These are phyloP conservation scores for Trametes coccinea DNA, from an alignment of 768 basidiomycete genomes.

Conservation along the genomic window DNA sequence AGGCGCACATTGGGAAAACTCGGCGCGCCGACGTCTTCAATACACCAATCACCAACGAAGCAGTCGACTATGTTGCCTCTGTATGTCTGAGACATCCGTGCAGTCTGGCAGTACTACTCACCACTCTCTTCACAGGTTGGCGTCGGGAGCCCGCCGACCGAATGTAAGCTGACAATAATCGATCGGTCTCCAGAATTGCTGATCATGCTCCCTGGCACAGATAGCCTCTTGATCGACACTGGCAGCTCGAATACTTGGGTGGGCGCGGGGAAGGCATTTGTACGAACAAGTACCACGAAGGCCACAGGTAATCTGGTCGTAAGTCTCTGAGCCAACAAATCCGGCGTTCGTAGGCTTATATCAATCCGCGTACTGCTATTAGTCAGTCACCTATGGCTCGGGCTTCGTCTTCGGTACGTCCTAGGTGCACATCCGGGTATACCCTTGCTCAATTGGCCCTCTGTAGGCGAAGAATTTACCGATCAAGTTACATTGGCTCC, in stretches of 20 bases:
- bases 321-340: slow-evolving; percentile 7
- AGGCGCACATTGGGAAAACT: background rate
- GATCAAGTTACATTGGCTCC: slow-evolving; percentile 46
- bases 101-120: too few relatives aligned
- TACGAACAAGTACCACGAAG: slow-evolving; percentile 42
- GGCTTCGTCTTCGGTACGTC: slow-evolving; percentile 46
- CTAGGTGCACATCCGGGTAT: too few relatives aligned
- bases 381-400: slow-evolving; percentile 55
- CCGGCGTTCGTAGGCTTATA: too few relatives aligned
- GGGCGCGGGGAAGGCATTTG: slow-evolving; percentile 48
- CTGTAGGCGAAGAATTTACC: slow-evolving; percentile 25
- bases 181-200: too few relatives aligned
- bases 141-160: slow-evolving; percentile 48
- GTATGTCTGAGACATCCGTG: slow-evolving; percentile 4
- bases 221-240: slow-evolving; percentile 56
- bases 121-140: slow-evolving; percentile 34
- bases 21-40: slow-evolving; percentile 10
- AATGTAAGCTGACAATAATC: slow-evolving; percentile 31
- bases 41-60: slow-evolving; percentile 24
- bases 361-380: too few relatives aligned
- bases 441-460: too few relatives aligned
- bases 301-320: slow-evolving; percentile 34
- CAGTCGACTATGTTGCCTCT: slow-evolving; percentile 29
- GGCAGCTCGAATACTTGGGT: slow-evolving; percentile 58
- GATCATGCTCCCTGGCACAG: slow-evolving; percentile 16